phyloP scores from a whole-genome alignment of 306 rosid species.

The Sesbania bispinosa region DNA sequence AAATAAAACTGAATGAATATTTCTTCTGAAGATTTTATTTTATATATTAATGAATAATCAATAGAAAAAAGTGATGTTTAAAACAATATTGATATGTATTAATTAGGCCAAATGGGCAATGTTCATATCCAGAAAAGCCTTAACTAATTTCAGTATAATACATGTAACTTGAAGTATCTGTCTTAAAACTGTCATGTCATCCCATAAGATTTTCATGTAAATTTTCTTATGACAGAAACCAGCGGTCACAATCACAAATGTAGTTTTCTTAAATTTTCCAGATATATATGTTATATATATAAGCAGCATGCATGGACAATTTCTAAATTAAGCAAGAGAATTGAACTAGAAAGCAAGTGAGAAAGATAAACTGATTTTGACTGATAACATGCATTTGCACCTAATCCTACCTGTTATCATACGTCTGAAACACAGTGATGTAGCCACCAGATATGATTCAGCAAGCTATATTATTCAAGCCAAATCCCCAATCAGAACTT shows the following conservation, averaged over 20 bases:
- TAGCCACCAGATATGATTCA: not conserved
- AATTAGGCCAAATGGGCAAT: not conserved
- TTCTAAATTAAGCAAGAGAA: not conserved
- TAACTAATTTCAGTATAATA: no score
- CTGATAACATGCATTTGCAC: not conserved
- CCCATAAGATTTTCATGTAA: not conserved
- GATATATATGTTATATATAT: not conserved
- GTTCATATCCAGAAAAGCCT: not conserved
- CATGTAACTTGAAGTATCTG: no score
- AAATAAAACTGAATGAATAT: no score
- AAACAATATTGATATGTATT: no score
- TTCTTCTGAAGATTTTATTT: no score
- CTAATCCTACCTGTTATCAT: not conserved
- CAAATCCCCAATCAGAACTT: not conserved
- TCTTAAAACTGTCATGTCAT: no score
- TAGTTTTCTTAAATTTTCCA: not conserved
- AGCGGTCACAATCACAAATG: not conserved
- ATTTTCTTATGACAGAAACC: not conserved
- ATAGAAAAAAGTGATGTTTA: no score
- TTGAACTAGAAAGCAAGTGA: not conserved
- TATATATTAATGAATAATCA: no score
- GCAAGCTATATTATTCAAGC: not conserved
- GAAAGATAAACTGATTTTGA: not conserved
- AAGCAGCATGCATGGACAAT: not conserved
- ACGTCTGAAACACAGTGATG: no score